A percentile compares a stretch with the other conserved stretches of the same genome.
Conservation (phyloP, 116 monocot genomes). For the Thalassia testudinum region DNA sequence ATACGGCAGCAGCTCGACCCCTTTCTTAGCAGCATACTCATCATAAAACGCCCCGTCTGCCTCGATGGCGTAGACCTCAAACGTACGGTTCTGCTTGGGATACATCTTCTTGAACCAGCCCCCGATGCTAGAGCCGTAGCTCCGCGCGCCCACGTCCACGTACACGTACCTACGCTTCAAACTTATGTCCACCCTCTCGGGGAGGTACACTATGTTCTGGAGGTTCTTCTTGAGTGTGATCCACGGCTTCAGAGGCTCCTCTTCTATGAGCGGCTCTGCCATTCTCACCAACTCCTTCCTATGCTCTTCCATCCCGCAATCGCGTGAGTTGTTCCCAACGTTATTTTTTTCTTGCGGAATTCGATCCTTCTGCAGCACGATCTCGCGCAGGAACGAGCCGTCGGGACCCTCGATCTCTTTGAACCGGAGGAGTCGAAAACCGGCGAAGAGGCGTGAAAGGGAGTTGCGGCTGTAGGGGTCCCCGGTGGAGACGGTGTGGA, state of each 20-base stretch:
- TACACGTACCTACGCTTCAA: conserved; percentile 75
- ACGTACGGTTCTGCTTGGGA: not conserved
- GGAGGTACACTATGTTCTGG: conserved; percentile 76
- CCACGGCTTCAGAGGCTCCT: conserved; percentile 94
- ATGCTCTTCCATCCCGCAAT: not conserved
- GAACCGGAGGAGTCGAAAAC: conserved; percentile 1
- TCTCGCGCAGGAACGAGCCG: not conserved
- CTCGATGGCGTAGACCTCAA: conserved; percentile 73
- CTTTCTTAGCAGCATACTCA: conserved; percentile 63
- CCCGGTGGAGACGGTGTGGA: conserved; percentile 14
- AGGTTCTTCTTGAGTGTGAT: conserved; percentile 73
- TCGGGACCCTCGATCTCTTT: conserved; percentile 10
- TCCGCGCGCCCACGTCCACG: conserved; percentile 79
- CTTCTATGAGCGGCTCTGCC: conserved; percentile 63
- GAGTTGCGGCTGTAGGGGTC: conserved; percentile 17
- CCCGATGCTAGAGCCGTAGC: conserved; percentile 91
- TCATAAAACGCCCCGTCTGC: conserved; percentile 60
- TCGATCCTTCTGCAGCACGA: not conserved
- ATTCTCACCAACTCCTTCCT: conserved; percentile 14
- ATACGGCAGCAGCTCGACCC: conserved; percentile 53
- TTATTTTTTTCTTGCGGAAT: not conserved
- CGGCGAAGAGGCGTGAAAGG: conserved; percentile 12
- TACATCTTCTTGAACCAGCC: conserved; percentile 50
- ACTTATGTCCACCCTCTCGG: conserved; percentile 60
- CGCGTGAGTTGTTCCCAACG: not conserved